These are phyloP conservation scores for Ochetophila trinervis DNA, from an alignment of 306 rosid genomes.

Conservation along the genomic window DNA sequence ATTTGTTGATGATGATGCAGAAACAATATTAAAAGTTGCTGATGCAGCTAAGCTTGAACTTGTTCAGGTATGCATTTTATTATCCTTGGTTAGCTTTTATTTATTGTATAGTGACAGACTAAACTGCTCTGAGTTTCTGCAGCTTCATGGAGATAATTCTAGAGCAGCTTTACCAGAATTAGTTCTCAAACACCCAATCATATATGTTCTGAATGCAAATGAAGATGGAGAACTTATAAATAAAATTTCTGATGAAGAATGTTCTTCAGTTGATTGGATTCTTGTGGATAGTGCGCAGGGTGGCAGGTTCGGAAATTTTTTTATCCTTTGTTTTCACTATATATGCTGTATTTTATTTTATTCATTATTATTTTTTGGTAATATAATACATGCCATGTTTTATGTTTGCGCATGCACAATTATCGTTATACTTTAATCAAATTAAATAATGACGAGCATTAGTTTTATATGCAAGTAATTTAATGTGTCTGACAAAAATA, in stretches of 20 bases:
- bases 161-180: slow-evolving; percentile 63
- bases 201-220: slow-evolving; percentile 86
- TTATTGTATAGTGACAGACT: not conserved
- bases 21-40: slow-evolving; percentile 67
- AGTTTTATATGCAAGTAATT: no score
- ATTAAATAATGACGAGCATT: no score
- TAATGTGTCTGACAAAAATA: no score
- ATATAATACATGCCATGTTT: not conserved
- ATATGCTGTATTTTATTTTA: not conserved
- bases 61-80: slow-evolving; percentile 58
- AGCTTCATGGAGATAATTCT: slow-evolving; percentile 88
- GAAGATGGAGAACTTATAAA: slow-evolving; percentile 65
- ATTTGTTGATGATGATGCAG: slow-evolving; percentile 76
- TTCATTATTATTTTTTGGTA: not conserved
- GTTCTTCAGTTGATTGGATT: slow-evolving; percentile 76
- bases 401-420: not conserved
- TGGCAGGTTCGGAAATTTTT: slow-evolving; percentile 56
- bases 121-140: slow-evolving; percentile 30
- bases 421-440: no score
- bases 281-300: slow-evolving; percentile 67
- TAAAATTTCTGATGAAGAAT: slow-evolving; percentile 55
- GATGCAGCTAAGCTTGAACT: slow-evolving; percentile 68
- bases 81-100: not conserved
- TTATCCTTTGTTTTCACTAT: not conserved
- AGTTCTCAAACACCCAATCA: slow-evolving; percentile 48